Base-by-base conservation (phyloP, 176 grass and related monocot species). In the Alopecurus myosuroides region DNA sequence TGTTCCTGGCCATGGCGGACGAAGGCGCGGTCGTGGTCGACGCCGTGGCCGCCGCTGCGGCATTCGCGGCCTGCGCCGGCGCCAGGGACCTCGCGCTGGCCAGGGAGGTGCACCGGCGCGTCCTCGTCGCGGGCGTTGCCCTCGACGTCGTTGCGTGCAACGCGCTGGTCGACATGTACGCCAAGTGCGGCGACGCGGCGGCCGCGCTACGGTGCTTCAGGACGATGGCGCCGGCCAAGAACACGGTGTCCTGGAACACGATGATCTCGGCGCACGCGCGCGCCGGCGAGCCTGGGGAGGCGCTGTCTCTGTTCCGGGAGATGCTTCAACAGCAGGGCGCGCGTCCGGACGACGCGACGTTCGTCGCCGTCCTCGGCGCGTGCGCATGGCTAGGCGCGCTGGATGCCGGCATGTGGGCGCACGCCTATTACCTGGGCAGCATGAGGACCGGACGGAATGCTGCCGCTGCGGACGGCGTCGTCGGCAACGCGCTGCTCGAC, bases 111-210 rank as follows among this genome's bases (percentile, higher is more conserved):
- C 94, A 92, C 78, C 76, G 53, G 41, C 86, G 77, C 25, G 85
- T 97, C 39, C 41, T 65, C 39, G 64, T 25, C 0, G 64, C 44
- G 22, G n/a, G 41, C 20, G 64, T 94, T 0, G n/a, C 53, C 7
- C 26, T 92, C 20, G 94, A 97, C 19, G 84, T 74, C 42, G 89
- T 94, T 53, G 88, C 88, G 4, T 92, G 88, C 80, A 97, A 97
- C 69, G 88, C 94, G 40, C 78, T 97, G 20, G 57, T 97, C 10
- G 81, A 89, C 39, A 97, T 97, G 94, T 94, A 94, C 69, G 74
- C 86, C 46, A 94, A 88, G 79, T 97, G 92, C 66, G 94, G 88
- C 25, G 84, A 94, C 52, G 28, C 82, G 26, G 49, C 64, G n/a
- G 48, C 85, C 22, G 94, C 92, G 12, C 85, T 63, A 31, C 30